These are phyloP conservation scores for Phytophthora citrophthora DNA, from an alignment of 352 stramenopile genomes.

Conservation along the genomic window DNA sequence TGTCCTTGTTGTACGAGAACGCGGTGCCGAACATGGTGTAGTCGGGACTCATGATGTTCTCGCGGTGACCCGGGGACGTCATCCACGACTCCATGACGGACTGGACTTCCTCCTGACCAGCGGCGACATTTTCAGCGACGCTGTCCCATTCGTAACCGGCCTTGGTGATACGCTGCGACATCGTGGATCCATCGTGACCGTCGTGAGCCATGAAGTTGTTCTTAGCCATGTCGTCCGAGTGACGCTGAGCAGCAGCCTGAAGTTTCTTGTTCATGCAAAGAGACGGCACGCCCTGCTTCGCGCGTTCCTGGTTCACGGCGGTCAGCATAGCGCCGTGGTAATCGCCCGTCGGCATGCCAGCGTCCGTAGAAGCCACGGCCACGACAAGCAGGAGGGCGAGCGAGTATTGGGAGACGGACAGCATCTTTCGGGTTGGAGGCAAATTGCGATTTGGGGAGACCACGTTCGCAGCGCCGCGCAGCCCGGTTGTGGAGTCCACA, in stretches of 20 bases:
- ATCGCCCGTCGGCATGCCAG: conserved; percentile 10
- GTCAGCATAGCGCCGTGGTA: conserved; percentile 35
- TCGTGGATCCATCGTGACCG: conserved; percentile 43
- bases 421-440: conserved; percentile 3
- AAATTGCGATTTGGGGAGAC: conserved; percentile 23
- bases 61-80: conserved; percentile 28
- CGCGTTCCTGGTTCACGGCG: conserved; percentile 49
- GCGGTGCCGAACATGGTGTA: conserved; percentile 45
- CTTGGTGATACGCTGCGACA: conserved; percentile 42
- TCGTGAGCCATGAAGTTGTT: conserved; percentile 58
- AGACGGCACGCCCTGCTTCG: conserved; percentile 32
- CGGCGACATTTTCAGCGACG: conserved; percentile 41
- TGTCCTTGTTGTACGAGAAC: conserved; percentile 36
- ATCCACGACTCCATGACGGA: conserved; percentile 44
- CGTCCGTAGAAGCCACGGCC: conserved; percentile 16
- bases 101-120: conserved; percentile 31
- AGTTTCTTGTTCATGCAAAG: conserved; percentile 48
- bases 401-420: conserved; percentile 24
- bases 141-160: conserved; percentile 49
- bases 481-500: not conserved
- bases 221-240: conserved; percentile 48
- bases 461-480: conserved; percentile 9
- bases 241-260: conserved; percentile 16
- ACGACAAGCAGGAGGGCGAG: conserved; percentile 26
- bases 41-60: conserved; percentile 36